Conservation (phyloP, 1,139 yeast genomes). For the Geotrichum australiense region DNA sequence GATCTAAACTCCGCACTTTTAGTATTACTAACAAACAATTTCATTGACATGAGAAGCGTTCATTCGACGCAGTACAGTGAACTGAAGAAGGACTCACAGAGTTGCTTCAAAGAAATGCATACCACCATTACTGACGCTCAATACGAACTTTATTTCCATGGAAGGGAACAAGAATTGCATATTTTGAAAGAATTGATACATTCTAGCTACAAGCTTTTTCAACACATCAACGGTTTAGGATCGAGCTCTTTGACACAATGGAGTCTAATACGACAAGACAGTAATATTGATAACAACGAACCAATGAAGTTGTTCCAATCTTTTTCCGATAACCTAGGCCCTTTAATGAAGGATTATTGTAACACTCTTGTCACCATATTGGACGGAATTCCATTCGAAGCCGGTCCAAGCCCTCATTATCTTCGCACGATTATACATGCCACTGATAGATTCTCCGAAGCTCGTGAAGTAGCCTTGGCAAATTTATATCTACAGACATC, state of each 20-base stretch:
- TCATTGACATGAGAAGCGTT: conserved; percentile 47
- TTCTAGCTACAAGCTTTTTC: conserved; percentile 47
- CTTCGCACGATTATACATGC: conserved; percentile 48
- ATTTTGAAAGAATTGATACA: conserved; percentile 43
- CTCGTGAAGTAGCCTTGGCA: conserved; percentile 52
- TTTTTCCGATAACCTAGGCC: conserved; percentile 62
- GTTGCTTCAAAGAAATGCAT: conserved; percentile 39
- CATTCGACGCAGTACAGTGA: conserved; percentile 37
- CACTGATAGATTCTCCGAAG: conserved; percentile 46
- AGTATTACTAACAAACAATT: conserved; percentile 45
- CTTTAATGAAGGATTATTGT: conserved; percentile 58
- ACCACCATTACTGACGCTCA: conserved; percentile 52
- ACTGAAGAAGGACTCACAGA: conserved; percentile 38
- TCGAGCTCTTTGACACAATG: conserved; percentile 65
- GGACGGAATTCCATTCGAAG: conserved; percentile 52
- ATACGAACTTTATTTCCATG: conserved; percentile 51
- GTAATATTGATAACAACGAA: conserved; percentile 9
- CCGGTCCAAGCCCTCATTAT: conserved; percentile 39
- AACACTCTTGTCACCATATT: conserved; percentile 55
- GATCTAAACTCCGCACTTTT: conserved; percentile 48
- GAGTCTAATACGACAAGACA: conserved; percentile 33
- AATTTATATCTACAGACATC: conserved; percentile 53
- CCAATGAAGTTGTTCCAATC: conserved; percentile 50
- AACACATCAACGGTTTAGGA: conserved; percentile 60
- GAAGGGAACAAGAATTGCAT: conserved; percentile 49